Evolutionary conservation across 1,284 basidiomycete genomes (phyloP).

Genomic region (Trametes pubescens): DNA sequence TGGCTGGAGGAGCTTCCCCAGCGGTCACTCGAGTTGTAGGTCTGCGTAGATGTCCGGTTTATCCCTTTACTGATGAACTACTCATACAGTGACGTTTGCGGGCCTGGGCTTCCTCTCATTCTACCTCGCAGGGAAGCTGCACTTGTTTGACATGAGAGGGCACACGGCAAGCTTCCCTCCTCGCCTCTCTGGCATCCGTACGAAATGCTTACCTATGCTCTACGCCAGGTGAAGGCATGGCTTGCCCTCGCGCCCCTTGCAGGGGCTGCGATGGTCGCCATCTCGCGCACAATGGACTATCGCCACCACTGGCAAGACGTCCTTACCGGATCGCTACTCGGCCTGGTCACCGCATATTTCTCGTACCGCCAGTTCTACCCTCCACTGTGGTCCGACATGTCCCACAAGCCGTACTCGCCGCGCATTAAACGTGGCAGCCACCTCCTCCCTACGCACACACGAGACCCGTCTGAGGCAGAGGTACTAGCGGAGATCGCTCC

Average conservation of each 20-base stretch:
- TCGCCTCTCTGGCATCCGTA: neutral
- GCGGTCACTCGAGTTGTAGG: slow-evolving; percentile 88
- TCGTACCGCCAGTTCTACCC: slow-evolving; percentile 87
- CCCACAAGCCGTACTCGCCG: slow-evolving; percentile 82
- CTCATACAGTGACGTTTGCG: slow-evolving; percentile 81
- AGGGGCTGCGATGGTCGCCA: slow-evolving; percentile 86
- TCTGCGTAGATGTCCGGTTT: slow-evolving; percentile 23
- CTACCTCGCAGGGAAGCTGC: slow-evolving; percentile 92
- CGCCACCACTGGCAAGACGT: slow-evolving; percentile 92
- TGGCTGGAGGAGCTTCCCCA: slow-evolving; percentile 95
- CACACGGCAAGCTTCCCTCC: slow-evolving; percentile 64
- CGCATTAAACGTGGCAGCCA: slow-evolving; percentile 58
- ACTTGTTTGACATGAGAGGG: slow-evolving; percentile 86
- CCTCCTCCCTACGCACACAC: slow-evolving; percentile 50
- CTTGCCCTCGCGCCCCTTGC: slow-evolving; percentile 79
- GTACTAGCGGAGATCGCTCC: slow-evolving; percentile 6
- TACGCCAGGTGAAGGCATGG: slow-evolving; percentile 82
- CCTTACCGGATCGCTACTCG: slow-evolving; percentile 81
- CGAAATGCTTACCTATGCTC: slow-evolving; percentile 11
- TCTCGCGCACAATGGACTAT: slow-evolving; percentile 92
- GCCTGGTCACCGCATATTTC: slow-evolving; percentile 78
- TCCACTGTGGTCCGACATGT: slow-evolving; percentile 60
- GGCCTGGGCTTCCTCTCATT: slow-evolving; percentile 91
- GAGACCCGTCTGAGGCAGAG: slow-evolving; percentile 16
- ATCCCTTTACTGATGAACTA: neutral